Evolutionary conservation across 2,329 filamentous ascomycete genomes (phyloP).

Genomic region (Ophiosphaerella narmari): DNA sequence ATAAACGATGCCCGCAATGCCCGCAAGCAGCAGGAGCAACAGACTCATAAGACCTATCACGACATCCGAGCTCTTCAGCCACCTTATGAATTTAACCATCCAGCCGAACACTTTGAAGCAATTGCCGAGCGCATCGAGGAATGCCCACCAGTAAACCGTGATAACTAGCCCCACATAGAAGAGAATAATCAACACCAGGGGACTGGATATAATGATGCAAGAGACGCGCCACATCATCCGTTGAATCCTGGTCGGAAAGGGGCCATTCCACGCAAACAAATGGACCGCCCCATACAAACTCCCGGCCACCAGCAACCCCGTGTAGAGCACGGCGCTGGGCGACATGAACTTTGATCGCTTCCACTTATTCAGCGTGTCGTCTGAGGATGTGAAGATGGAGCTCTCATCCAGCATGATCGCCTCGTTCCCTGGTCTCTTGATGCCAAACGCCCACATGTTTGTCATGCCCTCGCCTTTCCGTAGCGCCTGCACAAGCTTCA

Average conservation of each 20-base stretch:
- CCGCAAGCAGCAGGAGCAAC: too few relatives aligned
- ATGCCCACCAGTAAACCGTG: too few relatives aligned
- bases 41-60: background rate
- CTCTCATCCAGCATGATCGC: too few relatives aligned
- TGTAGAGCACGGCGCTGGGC: background rate
- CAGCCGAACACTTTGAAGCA: too few relatives aligned
- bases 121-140: too few relatives aligned
- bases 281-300: conserved; percentile 23
- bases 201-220: conserved; percentile 1
- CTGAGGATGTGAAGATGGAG: too few relatives aligned
- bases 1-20: background rate
- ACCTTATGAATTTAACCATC: too few relatives aligned
- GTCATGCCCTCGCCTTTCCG: too few relatives aligned
- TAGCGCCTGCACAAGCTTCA: too few relatives aligned
- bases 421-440: too few relatives aligned
- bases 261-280: conserved; percentile 27
- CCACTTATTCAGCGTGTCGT: background rate
- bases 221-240: conserved; percentile 18
- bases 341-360: background rate
- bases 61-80: too few relatives aligned
- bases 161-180: background rate
- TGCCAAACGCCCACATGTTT: too few relatives aligned
- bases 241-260: conserved; percentile 12
- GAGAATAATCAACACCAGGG: background rate
- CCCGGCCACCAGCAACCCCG: background rate